Base-by-base conservation (phyloP, 768 basidiomycete genomes). In the Amanita rimosa region DNA sequence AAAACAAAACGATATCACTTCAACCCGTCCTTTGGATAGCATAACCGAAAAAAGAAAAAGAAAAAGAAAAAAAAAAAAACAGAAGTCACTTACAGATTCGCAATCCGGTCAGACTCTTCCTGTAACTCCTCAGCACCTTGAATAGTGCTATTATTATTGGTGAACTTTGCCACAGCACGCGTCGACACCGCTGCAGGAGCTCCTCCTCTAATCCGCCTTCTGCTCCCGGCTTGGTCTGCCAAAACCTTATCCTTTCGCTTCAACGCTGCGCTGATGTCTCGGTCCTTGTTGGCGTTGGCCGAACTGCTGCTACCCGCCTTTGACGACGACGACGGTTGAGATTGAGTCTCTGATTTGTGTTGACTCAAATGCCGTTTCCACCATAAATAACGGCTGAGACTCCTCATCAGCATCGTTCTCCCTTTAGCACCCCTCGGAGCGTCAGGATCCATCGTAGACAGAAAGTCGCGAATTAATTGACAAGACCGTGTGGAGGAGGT, bases 141-240 rank as follows among this genome's bases (percentile, higher is more conserved):
- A 44, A 53, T 43, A 45, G n/a, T 29, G 31, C 36, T 47, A 31
- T 26, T 47, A 31, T 26, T 26, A 27, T 16, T 40, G 37, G 45
- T 45, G 33, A 29, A 24, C 19, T 50, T 50, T 44, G 33, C 54
- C 48, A 9, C 55, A 42, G 53, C 40, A 11, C 44, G 49, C 45
- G 53, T 58, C 17, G 43, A 52, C 38, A 51, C 57, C 24, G 62
- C 53, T 16, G 60, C 43, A 29, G 74, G 69, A 7, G 75, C 84
- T 11, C 89, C 90, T 10, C 91, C 93, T 31, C 93, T 72, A 0
- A 88, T 65, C 35, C 93, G 69, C 50, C 93, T 68, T 50, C 93
- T 68, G 59, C 74, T 87, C 27, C 74, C 78, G 24, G 65, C 64
- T 44, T 77, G 70, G 27, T 81, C 76, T 8, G 75, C 74, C 51